Evolutionary conservation across 1,284 basidiomycete species (phyloP).

Genomic region (Ceratobasidium sp.): DNA sequence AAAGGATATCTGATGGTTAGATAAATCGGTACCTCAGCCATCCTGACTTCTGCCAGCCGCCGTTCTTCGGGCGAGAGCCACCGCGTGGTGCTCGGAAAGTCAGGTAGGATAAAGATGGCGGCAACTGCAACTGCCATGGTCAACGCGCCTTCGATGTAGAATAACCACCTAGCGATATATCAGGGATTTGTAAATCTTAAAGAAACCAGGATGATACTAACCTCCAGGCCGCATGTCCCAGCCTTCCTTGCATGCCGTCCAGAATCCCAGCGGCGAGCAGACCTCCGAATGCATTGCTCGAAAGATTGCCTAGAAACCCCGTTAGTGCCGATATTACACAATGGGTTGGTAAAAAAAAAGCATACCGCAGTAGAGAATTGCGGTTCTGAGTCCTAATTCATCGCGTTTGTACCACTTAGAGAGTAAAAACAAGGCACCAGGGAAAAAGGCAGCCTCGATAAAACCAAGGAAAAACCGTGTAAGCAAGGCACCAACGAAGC

Average conservation of each 20-base stretch:
- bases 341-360: conserved; percentile 56
- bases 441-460: conserved; percentile 81
- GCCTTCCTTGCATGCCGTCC: conserved; percentile 74
- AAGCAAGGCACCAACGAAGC: conserved; percentile 75
- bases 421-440: conserved; percentile 72
- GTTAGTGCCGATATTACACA: no score
- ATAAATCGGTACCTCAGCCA: conserved; percentile 72
- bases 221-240: conserved; percentile 80
- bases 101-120: conserved; percentile 79
- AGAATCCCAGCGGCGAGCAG: conserved; percentile 81
- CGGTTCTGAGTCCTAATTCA: conserved; percentile 78
- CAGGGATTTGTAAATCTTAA: conserved; percentile 47
- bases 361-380: conserved; percentile 59
- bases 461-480: conserved; percentile 80
- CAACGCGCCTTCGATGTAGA: conserved; percentile 79
- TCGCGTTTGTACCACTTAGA: conserved; percentile 80
- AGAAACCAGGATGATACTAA: conserved; percentile 57
- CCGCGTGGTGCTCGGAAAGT: conserved; percentile 72
- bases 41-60: conserved; percentile 74
- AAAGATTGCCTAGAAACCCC: conserved; percentile 68
- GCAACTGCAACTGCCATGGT: conserved; percentile 74
- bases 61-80: conserved; percentile 76
- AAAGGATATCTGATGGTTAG: background rate
- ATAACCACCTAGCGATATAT: conserved; percentile 71
- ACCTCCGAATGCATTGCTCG: conserved; percentile 86